A percentile compares a stretch with the other conserved stretches of the same genome.
phyloP scores from a whole-genome alignment of 2,329 filamentous ascomycete genomes.

The Pseudogymnoascus sp. region DNA sequence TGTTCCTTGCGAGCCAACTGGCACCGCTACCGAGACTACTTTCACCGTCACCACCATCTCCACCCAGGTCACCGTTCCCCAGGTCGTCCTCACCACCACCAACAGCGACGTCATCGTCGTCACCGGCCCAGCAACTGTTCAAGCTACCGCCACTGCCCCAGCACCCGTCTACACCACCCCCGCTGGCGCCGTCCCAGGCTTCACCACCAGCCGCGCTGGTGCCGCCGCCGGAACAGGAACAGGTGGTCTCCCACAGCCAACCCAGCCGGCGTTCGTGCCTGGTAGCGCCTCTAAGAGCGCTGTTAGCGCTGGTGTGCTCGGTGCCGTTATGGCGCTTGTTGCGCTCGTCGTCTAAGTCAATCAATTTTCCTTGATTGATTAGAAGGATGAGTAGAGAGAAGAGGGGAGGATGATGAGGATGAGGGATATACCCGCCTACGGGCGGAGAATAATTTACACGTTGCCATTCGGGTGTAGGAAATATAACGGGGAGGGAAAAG shows the following conservation, averaged over 20 bases:
- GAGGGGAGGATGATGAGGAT: not conserved
- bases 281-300: not conserved
- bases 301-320: not conserved
- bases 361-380: not conserved
- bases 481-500: not conserved
- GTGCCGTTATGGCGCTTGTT: not conserved
- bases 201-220: not conserved
- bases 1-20: slow-evolving; percentile 37
- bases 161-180: not conserved
- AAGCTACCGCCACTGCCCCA: not conserved
- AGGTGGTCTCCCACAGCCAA: not conserved
- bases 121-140: not conserved
- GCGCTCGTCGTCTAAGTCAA: not conserved
- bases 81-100: slow-evolving; percentile 39
- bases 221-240: not conserved
- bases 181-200: not conserved
- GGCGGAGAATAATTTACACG: slow-evolving; percentile 5
- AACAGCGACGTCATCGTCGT: not conserved
- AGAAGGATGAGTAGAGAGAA: not conserved
- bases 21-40: slow-evolving; percentile 41
- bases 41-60: slow-evolving; percentile 40
- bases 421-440: not conserved
- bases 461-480: slow-evolving; percentile 7
- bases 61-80: slow-evolving; percentile 43
- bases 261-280: not conserved